These are phyloP conservation scores for Tuber brumale DNA, from an alignment of 495 filamentous ascomycete genomes.

Conservation along the genomic window DNA sequence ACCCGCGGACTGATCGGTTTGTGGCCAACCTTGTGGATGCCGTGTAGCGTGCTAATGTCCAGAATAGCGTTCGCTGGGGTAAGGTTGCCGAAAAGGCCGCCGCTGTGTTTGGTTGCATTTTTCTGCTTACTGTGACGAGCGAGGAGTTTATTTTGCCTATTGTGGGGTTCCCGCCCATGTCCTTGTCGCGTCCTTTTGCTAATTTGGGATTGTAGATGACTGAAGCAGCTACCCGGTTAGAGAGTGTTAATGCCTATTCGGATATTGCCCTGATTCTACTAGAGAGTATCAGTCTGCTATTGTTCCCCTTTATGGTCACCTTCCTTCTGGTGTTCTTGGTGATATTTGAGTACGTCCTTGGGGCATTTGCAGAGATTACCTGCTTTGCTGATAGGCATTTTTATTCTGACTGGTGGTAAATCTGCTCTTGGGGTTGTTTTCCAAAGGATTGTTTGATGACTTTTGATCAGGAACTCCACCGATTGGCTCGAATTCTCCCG, in stretches of 20 bases:
- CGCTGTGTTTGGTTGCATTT: conserved; percentile 95
- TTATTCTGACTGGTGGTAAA: conserved; percentile 88
- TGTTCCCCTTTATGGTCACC: conserved; percentile 96
- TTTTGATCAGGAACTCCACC: conserved; percentile 50
- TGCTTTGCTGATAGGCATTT: conserved; percentile 92
- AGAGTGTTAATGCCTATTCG: conserved; percentile 50
- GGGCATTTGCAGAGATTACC: conserved; percentile 91
- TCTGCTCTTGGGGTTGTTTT: not conserved
- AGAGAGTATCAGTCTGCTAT: conserved; percentile 85
- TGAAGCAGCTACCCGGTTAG: conserved; percentile 64
- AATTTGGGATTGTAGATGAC: conserved; percentile 39
- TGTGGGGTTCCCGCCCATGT: conserved; percentile 43
- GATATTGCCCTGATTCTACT: conserved; percentile 74
- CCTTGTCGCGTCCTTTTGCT: not conserved
- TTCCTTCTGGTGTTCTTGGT: conserved; percentile 93
- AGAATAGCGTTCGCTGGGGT: conserved; percentile 59
- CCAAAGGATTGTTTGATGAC: not conserved
- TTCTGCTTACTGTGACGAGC: conserved; percentile 79
- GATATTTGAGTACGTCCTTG: conserved; percentile 94
- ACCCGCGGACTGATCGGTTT: conserved; percentile 61
- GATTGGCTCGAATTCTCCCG: conserved; percentile 94
- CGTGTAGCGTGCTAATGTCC: not conserved
- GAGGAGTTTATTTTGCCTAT: conserved; percentile 96
- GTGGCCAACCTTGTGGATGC: not conserved
- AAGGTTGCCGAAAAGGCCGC: conserved; percentile 75